A percentile compares a stretch with the other conserved stretches of the same genome.
These are phyloP conservation scores for Ceratocystis colombiana DNA, from an alignment of 2,329 filamentous ascomycete species.

Conservation along the genomic window DNA sequence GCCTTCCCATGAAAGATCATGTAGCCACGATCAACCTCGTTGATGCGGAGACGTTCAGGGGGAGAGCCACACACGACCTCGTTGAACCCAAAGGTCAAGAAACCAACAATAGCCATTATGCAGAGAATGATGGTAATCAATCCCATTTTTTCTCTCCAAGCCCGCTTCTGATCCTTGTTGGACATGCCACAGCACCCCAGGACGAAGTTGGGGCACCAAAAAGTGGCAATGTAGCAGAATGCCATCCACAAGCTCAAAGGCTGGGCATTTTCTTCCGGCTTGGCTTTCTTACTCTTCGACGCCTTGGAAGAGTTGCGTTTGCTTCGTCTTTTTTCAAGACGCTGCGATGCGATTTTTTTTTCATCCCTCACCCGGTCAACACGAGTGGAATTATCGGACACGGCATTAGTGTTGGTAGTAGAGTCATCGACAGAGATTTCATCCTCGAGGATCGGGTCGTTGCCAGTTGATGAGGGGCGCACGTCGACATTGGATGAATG, in stretches of 20 bases:
- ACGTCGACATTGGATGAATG: conserved; percentile 88
- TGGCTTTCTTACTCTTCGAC: conserved; percentile 49
- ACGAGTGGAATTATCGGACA: conserved; percentile 39
- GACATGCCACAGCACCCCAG: conserved; percentile 77
- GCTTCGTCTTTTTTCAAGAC: conserved; percentile 31
- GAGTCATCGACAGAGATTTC: conserved; percentile 52
- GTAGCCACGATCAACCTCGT: conserved; percentile 69
- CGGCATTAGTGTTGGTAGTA: conserved; percentile 38
- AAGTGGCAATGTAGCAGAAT: conserved; percentile 88
- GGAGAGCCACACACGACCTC: conserved; percentile 70
- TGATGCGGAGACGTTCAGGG: conserved; percentile 63
- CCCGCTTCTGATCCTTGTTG: conserved; percentile 74
- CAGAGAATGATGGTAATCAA: conserved; percentile 84
- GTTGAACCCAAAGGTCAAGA: conserved; percentile 93
- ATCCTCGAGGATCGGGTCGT: conserved; percentile 78
- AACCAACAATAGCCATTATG: conserved; percentile 84
- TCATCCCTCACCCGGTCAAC: conserved; percentile 33
- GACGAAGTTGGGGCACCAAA: conserved; percentile 83
- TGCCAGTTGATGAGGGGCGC: conserved; percentile 81
- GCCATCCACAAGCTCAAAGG: conserved; percentile 89
- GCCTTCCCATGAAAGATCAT: conserved; percentile 96
- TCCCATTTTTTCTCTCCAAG: conserved; percentile 97
- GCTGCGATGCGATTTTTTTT: conserved; percentile 30
- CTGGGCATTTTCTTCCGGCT: conserved; percentile 51
- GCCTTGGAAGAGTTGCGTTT: conserved; percentile 36